Conservation (phyloP, 2,329 filamentous ascomycete genomes). For the Pseudogymnoascus sp. region DNA sequence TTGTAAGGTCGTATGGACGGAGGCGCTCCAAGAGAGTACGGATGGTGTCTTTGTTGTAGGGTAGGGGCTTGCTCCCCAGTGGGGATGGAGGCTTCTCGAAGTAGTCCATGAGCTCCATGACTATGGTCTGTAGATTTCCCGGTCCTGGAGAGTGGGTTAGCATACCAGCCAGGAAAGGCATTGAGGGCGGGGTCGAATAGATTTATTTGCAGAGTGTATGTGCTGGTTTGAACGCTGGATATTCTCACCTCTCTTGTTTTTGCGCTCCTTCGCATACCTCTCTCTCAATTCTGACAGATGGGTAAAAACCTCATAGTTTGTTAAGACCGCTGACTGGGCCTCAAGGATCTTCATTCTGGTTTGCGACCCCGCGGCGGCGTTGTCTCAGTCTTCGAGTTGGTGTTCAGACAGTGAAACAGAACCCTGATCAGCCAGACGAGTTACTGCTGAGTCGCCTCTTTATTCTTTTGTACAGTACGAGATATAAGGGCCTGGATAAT, state of each 20-base stretch:
- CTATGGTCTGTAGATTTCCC: slow-evolving; percentile 50
- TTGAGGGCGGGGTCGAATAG: neutral
- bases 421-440: neutral
- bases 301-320: slow-evolving; percentile 64
- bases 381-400: neutral
- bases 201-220: neutral
- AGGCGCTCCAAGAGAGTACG: slow-evolving; percentile 45
- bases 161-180: neutral
- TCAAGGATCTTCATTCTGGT: slow-evolving; percentile 59
- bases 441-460: neutral
- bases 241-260: slow-evolving; percentile 32
- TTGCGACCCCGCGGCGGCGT: neutral
- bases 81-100: slow-evolving; percentile 46
- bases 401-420: neutral
- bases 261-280: slow-evolving; percentile 33
- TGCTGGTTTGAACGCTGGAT: slow-evolving; percentile 8
- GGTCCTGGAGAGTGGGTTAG: slow-evolving; percentile 30
- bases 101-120: slow-evolving; percentile 60
- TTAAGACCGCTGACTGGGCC: slow-evolving; percentile 58
- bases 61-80: slow-evolving; percentile 32
- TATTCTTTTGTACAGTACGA: neutral
- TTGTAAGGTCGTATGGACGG: slow-evolving; percentile 50
- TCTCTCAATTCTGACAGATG: slow-evolving; percentile 51
- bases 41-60: slow-evolving; percentile 45
- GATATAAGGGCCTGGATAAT: neutral